phyloP scores from a whole-genome alignment of 1,139 yeast genomes.

The Suhomyces coccinellae region DNA sequence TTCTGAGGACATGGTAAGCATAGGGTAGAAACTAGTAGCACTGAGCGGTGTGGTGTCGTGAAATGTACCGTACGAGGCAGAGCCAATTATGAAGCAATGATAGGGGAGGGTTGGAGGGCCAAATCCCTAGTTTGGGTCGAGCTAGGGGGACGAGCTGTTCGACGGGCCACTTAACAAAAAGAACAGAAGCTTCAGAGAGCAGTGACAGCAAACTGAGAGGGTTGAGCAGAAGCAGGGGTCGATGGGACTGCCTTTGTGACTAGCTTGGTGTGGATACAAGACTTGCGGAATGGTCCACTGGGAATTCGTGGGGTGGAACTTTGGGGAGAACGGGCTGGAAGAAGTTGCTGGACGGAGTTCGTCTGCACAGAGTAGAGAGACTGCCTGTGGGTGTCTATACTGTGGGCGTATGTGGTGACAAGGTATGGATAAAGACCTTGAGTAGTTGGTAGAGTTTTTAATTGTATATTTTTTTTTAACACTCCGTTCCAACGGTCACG shows the following conservation, averaged over 20 bases:
- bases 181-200: background rate
- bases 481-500: conserved; percentile 15
- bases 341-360: background rate
- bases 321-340: background rate
- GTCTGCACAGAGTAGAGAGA: background rate
- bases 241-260: background rate
- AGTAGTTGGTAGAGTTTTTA: conserved; percentile 8
- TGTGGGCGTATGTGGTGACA: background rate
- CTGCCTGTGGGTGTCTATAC: background rate
- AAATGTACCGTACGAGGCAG: background rate
- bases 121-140: background rate
- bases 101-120: background rate
- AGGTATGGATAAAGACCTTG: conserved; percentile 2
- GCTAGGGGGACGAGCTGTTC: background rate
- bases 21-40: conserved; percentile 3
- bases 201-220: no score
- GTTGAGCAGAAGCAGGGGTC: background rate
- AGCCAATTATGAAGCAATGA: background rate
- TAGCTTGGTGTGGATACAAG: background rate
- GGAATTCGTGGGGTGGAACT: background rate
- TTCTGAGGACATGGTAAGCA: conserved; percentile 24
- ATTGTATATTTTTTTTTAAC: conserved; percentile 8
- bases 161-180: background rate
- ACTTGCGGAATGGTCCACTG: background rate
- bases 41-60: background rate